phyloP scores from a whole-genome alignment of 768 basidiomycete species.

The Lactarius tabidus region DNA sequence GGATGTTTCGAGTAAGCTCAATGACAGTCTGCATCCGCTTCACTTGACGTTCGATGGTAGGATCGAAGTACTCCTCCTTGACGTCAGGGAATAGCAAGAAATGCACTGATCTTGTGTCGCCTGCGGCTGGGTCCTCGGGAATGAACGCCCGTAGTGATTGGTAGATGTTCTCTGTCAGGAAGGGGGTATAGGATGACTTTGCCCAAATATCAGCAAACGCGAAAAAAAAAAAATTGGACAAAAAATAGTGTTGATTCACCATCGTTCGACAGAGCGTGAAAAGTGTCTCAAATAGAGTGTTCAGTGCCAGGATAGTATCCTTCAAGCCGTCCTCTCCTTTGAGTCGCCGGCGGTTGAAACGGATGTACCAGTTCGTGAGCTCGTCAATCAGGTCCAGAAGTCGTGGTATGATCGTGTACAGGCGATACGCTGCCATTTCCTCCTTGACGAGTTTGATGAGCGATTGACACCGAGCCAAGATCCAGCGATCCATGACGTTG shows the following conservation, averaged over 20 bases:
- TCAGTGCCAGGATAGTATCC: constrained; percentile 83
- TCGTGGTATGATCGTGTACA: constrained; percentile 97
- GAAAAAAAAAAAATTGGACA: not conserved
- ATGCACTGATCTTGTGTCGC: constrained; percentile 89
- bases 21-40: constrained; percentile 94
- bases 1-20: constrained; percentile 82
- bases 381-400: constrained; percentile 91
- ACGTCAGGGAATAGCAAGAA: constrained; percentile 92
- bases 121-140: constrained; percentile 62
- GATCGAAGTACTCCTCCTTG: constrained; percentile 93
- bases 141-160: constrained; percentile 86
- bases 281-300: constrained; percentile 93
- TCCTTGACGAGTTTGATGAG: constrained; percentile 85
- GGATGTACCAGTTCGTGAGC: constrained; percentile 99
- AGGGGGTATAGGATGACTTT: constrained; percentile 98
- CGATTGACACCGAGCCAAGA: constrained; percentile 96
- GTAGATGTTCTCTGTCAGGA: constrained; percentile 95
- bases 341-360: constrained; percentile 92
- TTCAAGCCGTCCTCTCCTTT: constrained; percentile 93
- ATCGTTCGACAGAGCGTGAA: constrained; percentile 94
- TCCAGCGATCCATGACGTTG: constrained; percentile 99
- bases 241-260: constrained; percentile 46
- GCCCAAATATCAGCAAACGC: not conserved
- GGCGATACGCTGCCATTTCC: constrained; percentile 96
- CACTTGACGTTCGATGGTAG: constrained; percentile 89